phyloP scores from a whole-genome alignment of 805 yeast species.

The Cyberlindnera nakhonratchasimensis region DNA sequence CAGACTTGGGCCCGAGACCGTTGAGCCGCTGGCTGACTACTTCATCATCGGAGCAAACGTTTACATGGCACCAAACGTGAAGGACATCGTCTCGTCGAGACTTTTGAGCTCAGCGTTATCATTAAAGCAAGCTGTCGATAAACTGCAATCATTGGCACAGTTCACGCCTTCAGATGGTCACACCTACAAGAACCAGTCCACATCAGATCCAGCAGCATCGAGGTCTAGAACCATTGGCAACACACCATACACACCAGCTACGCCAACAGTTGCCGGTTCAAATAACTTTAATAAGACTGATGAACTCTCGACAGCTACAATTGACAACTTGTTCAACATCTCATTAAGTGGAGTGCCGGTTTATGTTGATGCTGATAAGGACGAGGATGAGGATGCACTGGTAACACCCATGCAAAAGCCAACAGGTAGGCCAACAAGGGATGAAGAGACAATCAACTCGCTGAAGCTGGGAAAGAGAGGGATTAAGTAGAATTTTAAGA shows the following conservation, averaged over 20 bases:
- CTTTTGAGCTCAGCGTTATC: constrained; percentile 34
- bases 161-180: constrained; percentile 64
- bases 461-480: constrained; percentile 18
- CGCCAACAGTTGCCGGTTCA: constrained; percentile 17
- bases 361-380: constrained; percentile 19
- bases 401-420: constrained; percentile 11
- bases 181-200: constrained; percentile 34
- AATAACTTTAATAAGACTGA: constrained; percentile 9
- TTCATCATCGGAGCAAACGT: constrained; percentile 90
- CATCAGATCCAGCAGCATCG: constrained; percentile 13
- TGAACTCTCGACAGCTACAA: constrained; percentile 20
- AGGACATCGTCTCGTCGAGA: constrained; percentile 70
- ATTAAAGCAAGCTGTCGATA: constrained; percentile 44
- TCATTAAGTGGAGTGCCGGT: constrained; percentile 22
- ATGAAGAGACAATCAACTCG: constrained; percentile 16
- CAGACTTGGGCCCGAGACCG: constrained; percentile 50
- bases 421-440: constrained; percentile 9
- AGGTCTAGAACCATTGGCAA: constrained; percentile 25
- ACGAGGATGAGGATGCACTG: constrained; percentile 8
- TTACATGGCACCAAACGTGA: constrained; percentile 81
- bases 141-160: constrained; percentile 45
- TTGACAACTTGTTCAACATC: constrained; percentile 26
- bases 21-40: constrained; percentile 64
- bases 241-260: constrained; percentile 28
- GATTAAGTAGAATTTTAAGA: not conserved